Percentiles rank a stretch among this genome's conserved stretches.
Evolutionary conservation across 2,329 filamentous ascomycete species (phyloP).

Genomic region (Aspergillaceae sp.): DNA sequence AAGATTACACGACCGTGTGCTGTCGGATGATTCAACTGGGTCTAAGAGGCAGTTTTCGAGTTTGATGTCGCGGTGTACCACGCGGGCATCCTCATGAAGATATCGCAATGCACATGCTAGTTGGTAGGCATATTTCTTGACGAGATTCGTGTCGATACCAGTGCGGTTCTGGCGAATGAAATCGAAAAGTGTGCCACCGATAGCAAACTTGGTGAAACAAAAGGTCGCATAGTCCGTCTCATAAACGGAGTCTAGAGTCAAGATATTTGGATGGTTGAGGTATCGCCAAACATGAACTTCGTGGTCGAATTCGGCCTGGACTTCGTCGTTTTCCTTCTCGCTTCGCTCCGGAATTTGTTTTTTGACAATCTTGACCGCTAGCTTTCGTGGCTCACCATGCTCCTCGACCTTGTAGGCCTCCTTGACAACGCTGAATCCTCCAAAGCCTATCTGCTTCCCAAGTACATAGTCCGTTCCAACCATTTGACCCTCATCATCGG

Average conservation of each 20-base stretch:
- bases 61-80: constrained; percentile 61
- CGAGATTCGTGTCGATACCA: constrained; percentile 45
- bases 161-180: constrained; percentile 48
- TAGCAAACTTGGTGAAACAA: constrained; percentile 57
- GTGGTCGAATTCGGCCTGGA: constrained; percentile 60
- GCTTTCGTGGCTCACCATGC: constrained; percentile 42
- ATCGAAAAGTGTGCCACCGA: constrained; percentile 57
- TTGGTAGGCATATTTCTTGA: constrained; percentile 54
- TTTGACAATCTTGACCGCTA: constrained; percentile 60
- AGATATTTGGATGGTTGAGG: constrained; percentile 53
- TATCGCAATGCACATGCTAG: constrained; percentile 57
- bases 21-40: constrained; percentile 41
- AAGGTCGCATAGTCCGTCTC: constrained; percentile 61
- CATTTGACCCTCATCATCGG: constrained; percentile 60
- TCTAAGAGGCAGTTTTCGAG: constrained; percentile 61
- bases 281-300: constrained; percentile 61
- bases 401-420: constrained; percentile 57
- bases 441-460: constrained; percentile 56
- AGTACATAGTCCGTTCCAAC: constrained; percentile 60
- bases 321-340: constrained; percentile 55
- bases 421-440: constrained; percentile 59
- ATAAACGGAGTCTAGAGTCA: constrained; percentile 56
- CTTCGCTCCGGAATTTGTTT: constrained; percentile 48
- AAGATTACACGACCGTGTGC: constrained; percentile 45
- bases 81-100: constrained; percentile 57